Evolutionary conservation across 331 rosid genomes (phyloP), one percentile per base, ranked within the genome.

Genomic region (Rosa hybrid): DNA sequence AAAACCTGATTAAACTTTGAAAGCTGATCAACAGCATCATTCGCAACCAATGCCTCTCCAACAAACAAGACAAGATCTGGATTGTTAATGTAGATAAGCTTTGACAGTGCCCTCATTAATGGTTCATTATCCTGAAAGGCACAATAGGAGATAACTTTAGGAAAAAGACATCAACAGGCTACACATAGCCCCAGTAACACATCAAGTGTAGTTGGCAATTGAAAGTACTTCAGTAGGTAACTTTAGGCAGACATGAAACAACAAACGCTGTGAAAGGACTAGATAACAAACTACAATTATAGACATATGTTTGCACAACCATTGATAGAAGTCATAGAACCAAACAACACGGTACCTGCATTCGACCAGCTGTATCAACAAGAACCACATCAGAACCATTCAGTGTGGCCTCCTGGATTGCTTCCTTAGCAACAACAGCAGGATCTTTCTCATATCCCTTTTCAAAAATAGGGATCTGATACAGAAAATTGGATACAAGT

Each of bases 391-490:
- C 98, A 30, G 97, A 94, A 71, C 98, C 98, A 82, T 89, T 92
- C 67, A 84, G 92, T 27, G 89, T 80, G 74, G 98, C 97, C 86
- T 91, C 97, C 84, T 89, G 98, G 83, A 94, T 94, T 67, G 98
- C 98, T 89, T 92, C 98, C 87, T 94, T 94, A 68, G 98, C 97
- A 68, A 94, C 97, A 78, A 92, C 20, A 1, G 98, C 97, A 77
- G 98, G 97, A 90, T 94, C 98, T 86, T 92, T 94, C 83, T 92
- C 97, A 78, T 92, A 94, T 39, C 98, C 98, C 87, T 89, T 94
- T 86, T 94, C 98, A 82, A 91, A 94, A 84, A 94, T 92, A 60
- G 97, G 98, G 83, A 94, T 90, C 97, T 94, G 83, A 70, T 38
- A 34, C 38, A 69, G 8, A 12, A 50, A 69, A 53, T 54, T 53